Percentiles rank a stretch among this genome's conserved stretches.
Evolutionary conservation across 2,329 filamentous ascomycete genomes (phyloP).

Genomic region (Diaporthe eres): DNA sequence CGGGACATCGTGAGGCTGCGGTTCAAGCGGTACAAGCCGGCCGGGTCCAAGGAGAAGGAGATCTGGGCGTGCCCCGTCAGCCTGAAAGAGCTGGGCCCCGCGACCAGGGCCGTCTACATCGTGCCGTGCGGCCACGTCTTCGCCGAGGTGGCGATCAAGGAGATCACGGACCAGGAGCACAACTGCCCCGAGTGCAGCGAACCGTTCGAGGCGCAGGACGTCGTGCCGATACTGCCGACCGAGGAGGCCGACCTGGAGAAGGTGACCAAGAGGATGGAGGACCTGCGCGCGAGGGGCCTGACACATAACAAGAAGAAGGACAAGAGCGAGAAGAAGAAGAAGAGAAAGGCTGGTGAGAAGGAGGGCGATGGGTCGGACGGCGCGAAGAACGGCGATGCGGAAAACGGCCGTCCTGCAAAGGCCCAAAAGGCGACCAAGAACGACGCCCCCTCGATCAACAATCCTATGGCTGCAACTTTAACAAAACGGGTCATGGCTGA

Average conservation of each 20-base stretch:
- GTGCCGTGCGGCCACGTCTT: slow-evolving; percentile 98
- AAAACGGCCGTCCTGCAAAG: slow-evolving; percentile 40
- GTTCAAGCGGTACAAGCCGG: slow-evolving; percentile 67
- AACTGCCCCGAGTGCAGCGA: slow-evolving; percentile 81
- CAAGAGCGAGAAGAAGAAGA: slow-evolving; percentile 75
- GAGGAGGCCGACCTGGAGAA: slow-evolving; percentile 78
- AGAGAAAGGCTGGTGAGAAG: slow-evolving; percentile 73
- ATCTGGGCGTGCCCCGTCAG: slow-evolving; percentile 89
- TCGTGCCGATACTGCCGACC: slow-evolving; percentile 86
- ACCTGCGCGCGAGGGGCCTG: slow-evolving; percentile 79
- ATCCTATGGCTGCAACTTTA: slow-evolving; percentile 85
- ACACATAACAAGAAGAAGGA: slow-evolving; percentile 92
- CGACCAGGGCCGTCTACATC: slow-evolving; percentile 86
- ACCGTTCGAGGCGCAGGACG: slow-evolving; percentile 78
- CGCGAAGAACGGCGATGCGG: slow-evolving; percentile 66
- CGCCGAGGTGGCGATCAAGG: slow-evolving; percentile 85
- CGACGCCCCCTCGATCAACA: slow-evolving; percentile 78
- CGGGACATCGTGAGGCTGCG: slow-evolving; percentile 91
- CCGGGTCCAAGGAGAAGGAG: slow-evolving; percentile 62
- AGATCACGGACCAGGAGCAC: slow-evolving; percentile 72
- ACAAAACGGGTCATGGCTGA: slow-evolving; percentile 90
- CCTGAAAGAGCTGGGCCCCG: slow-evolving; percentile 85
- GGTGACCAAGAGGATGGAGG: slow-evolving; percentile 75
- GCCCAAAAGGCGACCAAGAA: slow-evolving; percentile 46
- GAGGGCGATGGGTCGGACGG: slow-evolving; percentile 52